A percentile compares a stretch with the other conserved stretches of the same genome.
Conservation (phyloP, 768 basidiomycete genomes). For the Tricholoma furcatifolium region DNA sequence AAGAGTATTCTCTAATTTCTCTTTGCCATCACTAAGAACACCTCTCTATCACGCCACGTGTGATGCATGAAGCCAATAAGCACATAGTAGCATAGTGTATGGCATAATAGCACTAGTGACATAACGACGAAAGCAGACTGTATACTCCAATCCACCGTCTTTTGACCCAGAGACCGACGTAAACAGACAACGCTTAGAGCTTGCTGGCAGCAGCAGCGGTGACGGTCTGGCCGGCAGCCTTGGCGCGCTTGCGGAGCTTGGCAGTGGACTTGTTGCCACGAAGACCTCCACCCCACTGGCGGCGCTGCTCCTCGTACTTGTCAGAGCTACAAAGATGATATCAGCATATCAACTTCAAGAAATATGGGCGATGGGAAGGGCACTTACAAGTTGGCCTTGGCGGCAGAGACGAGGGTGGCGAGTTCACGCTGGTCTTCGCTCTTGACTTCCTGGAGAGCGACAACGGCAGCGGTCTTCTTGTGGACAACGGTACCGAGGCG, state of each 20-base stretch:
- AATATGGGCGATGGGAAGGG: background rate
- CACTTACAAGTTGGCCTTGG: constrained; percentile 96
- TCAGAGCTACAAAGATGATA: constrained; percentile 54
- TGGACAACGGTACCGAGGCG: constrained; percentile 97
- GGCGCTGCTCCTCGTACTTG: constrained; percentile 90
- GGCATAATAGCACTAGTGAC: constrained; percentile 6
- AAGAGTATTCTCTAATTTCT: no score
- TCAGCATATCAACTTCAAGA: background rate
- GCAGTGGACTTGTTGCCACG: constrained; percentile 94
- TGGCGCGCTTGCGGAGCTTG: constrained; percentile 92
- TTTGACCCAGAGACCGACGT: constrained; percentile 11
- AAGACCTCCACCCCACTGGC: constrained; percentile 94
- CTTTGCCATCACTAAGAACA: no score
- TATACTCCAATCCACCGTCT: constrained; percentile 10
- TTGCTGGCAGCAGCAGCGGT: constrained; percentile 58
- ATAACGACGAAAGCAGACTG: constrained; percentile 10
- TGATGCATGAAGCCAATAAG: constrained; percentile 13
- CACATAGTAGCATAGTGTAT: constrained; percentile 14
- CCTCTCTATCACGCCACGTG: constrained; percentile 12
- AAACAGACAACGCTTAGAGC: constrained; percentile 42
- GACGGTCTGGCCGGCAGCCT: constrained; percentile 76
- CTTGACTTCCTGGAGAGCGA: constrained; percentile 91
- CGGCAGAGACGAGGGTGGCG: constrained; percentile 86
- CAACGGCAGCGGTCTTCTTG: constrained; percentile 95
- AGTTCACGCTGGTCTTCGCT: constrained; percentile 94